Evolutionary conservation across 2,329 filamentous ascomycete species (phyloP).

Genomic region (Nemania abortiva): DNA sequence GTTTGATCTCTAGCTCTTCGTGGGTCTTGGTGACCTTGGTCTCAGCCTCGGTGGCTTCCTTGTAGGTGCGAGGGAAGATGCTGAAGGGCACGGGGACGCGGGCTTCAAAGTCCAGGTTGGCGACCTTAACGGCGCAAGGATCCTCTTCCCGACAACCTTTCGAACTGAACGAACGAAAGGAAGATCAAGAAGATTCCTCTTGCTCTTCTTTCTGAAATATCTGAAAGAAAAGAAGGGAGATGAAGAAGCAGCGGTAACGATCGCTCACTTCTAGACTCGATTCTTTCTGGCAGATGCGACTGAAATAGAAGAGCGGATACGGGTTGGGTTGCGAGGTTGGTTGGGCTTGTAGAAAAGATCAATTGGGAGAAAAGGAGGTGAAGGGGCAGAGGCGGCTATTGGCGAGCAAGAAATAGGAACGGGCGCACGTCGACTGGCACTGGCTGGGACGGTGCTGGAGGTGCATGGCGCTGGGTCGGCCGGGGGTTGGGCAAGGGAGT

Average conservation of each 20-base stretch:
- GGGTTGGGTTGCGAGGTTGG: slow-evolving; percentile 47
- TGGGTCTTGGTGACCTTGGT: slow-evolving; percentile 75
- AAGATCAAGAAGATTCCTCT: slow-evolving; percentile 74
- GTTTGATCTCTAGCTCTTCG: slow-evolving; percentile 90
- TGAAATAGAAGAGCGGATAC: slow-evolving; percentile 53
- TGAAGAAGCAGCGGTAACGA: slow-evolving; percentile 53
- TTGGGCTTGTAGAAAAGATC: slow-evolving; percentile 42
- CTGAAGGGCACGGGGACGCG: slow-evolving; percentile 99
- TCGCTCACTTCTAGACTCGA: slow-evolving; percentile 53
- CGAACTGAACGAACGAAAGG: slow-evolving; percentile 65
- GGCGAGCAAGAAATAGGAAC: slow-evolving; percentile 51
- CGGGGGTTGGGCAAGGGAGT: slow-evolving; percentile 30
- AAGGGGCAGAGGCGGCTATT: slow-evolving; percentile 50
- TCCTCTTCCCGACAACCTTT: slow-evolving; percentile 61
- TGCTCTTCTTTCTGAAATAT: slow-evolving; percentile 68
- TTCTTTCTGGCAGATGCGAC: slow-evolving; percentile 50
- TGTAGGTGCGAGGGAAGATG: slow-evolving; percentile 99
- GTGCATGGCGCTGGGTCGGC: slow-evolving; percentile 17
- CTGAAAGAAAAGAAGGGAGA: slow-evolving; percentile 57
- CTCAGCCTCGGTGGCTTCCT: slow-evolving; percentile 67
- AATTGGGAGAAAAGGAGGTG: slow-evolving; percentile 50
- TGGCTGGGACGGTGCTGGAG: background rate
- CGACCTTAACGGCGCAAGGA: slow-evolving; percentile 73
- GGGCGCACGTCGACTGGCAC: slow-evolving; percentile 21
- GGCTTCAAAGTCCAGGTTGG: slow-evolving; percentile 99